These are phyloP conservation scores for Talaromyces sp. DNA, from an alignment of 2,329 filamentous ascomycete genomes.

Conservation along the genomic window DNA sequence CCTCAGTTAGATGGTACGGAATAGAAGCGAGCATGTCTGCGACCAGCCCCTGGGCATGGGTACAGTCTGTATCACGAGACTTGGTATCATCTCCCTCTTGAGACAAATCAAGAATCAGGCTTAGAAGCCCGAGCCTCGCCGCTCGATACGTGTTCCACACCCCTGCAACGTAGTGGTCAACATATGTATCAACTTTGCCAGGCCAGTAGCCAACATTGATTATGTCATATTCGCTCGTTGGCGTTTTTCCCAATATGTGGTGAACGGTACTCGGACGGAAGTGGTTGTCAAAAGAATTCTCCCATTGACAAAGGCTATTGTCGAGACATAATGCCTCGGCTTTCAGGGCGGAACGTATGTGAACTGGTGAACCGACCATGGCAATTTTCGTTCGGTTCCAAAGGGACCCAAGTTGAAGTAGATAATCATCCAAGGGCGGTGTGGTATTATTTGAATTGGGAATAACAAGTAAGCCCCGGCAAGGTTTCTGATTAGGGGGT, in stretches of 20 bases:
- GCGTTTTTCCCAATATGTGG: not conserved
- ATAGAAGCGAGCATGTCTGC: conserved; percentile 1
- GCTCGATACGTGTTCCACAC: conserved; percentile 5
- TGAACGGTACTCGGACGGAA: not conserved
- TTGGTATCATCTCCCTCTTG: not conserved
- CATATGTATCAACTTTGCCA: not conserved
- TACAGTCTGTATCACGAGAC: not conserved
- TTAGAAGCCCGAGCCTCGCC: not conserved
- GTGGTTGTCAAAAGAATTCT: not conserved
- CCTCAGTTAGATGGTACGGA: conserved; percentile 1
- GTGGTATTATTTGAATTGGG: not conserved
- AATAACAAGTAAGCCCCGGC: not conserved
- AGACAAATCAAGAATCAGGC: not conserved
- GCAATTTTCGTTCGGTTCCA: not conserved
- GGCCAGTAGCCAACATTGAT: not conserved
- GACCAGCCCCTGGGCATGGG: not conserved
- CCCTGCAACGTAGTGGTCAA: conserved; percentile 2
- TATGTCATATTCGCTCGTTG: not conserved
- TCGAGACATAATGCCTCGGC: not conserved
- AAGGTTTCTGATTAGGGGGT: not conserved
- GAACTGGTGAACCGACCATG: not conserved
- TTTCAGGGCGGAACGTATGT: not conserved
- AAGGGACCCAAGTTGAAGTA: not conserved
- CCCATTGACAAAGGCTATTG: not conserved
- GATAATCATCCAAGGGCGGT: not conserved